These are phyloP conservation scores for Phytophthora foliorum DNA, from an alignment of 352 stramenopile species.

Conservation along the genomic window DNA sequence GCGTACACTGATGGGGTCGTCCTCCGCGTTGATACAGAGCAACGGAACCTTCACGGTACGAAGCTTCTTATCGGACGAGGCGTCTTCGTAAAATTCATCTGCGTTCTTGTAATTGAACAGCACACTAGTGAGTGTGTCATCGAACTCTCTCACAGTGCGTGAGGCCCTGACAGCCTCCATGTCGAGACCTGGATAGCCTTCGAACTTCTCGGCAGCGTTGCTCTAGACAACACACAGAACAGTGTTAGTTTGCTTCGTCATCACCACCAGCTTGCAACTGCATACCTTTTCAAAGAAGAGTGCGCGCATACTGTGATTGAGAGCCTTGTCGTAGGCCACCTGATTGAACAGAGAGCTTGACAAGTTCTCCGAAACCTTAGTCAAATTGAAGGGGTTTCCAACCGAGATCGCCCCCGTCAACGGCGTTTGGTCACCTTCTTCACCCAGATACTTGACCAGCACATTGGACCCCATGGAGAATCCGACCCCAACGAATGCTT, in stretches of 20 bases:
- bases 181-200: slow-evolving; percentile 51
- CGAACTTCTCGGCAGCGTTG: slow-evolving; percentile 52
- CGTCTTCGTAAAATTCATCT: slow-evolving; percentile 60
- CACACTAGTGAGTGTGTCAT: slow-evolving; percentile 62
- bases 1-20: slow-evolving; percentile 62
- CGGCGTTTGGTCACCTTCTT: slow-evolving; percentile 48
- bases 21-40: slow-evolving; percentile 63
- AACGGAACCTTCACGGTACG: slow-evolving; percentile 50
- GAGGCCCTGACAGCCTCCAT: slow-evolving; percentile 46
- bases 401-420: slow-evolving; percentile 67
- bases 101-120: slow-evolving; percentile 63
- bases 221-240: slow-evolving; percentile 15
- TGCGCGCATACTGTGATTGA: slow-evolving; percentile 58
- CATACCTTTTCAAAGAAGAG: slow-evolving; percentile 67
- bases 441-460: slow-evolving; percentile 79
- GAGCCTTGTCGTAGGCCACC: slow-evolving; percentile 61
- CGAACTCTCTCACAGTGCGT: slow-evolving; percentile 57
- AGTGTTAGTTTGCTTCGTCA: slow-evolving; percentile 9
- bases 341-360: slow-evolving; percentile 51
- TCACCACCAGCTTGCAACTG: background rate
- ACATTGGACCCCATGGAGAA: slow-evolving; percentile 84
- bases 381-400: slow-evolving; percentile 78
- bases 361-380: slow-evolving; percentile 57
- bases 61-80: slow-evolving; percentile 53
- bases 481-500: slow-evolving; percentile 63